phyloP scores from a whole-genome alignment of 1,284 basidiomycete genomes.

The Tilletia setariae region DNA sequence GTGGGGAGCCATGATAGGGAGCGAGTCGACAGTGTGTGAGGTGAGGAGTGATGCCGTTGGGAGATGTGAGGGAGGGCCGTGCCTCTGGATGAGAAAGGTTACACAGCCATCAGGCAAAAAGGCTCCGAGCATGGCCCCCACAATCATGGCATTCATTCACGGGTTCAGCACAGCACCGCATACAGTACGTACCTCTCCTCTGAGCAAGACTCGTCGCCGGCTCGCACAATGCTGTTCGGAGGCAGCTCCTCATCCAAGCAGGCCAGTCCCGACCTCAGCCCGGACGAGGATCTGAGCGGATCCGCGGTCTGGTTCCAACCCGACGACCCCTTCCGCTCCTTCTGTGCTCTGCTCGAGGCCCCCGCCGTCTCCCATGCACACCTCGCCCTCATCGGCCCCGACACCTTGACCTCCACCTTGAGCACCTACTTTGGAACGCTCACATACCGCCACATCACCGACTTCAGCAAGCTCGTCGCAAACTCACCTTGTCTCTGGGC shows the following conservation, averaged over 20 bases:
- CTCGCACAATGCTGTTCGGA: too few species aligned
- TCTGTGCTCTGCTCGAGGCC: conserved; percentile 42
- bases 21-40: neutral
- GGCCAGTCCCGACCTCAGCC: neutral
- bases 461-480: conserved; percentile 38
- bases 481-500: conserved; percentile 44
- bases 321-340: conserved; percentile 42
- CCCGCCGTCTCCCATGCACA: conserved; percentile 39
- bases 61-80: neutral
- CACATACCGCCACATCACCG: conserved; percentile 32
- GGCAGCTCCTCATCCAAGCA: neutral
- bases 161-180: too few species aligned
- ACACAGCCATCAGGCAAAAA: too few species aligned
- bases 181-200: too few species aligned
- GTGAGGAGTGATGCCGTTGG: conserved; percentile 11
- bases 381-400: conserved; percentile 39
- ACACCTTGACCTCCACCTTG: conserved; percentile 45
- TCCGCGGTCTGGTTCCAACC: conserved; percentile 10
- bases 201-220: too few species aligned
- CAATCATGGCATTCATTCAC: too few species aligned
- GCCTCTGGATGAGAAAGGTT: too few species aligned
- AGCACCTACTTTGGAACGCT: conserved; percentile 44
- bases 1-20: conserved; percentile 15
- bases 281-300: neutral
- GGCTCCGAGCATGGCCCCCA: too few species aligned